These are phyloP conservation scores for Coemansia sp. DNA, from an alignment of 192 early-diverging fungal species.

Conservation along the genomic window DNA sequence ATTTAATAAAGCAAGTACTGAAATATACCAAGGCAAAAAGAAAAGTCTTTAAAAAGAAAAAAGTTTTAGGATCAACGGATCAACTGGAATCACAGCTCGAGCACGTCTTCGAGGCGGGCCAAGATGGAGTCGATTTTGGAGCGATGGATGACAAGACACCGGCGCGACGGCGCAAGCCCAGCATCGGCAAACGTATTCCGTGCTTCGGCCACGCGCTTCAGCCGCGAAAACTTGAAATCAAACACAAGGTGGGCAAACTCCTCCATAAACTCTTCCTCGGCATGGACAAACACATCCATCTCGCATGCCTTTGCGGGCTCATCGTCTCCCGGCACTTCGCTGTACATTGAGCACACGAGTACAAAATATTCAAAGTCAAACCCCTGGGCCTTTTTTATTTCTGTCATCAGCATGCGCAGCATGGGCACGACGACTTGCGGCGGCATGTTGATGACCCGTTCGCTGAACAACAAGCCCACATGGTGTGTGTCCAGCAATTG, in stretches of 20 bases:
- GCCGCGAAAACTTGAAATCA: constrained; percentile 80
- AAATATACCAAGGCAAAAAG: constrained; percentile 6
- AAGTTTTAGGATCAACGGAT: not conserved
- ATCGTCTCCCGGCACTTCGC: constrained; percentile 64
- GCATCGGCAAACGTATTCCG: constrained; percentile 80
- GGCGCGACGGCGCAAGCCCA: constrained; percentile 72
- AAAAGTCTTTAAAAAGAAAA: not conserved
- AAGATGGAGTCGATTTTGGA: constrained; percentile 37
- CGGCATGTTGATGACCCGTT: constrained; percentile 95
- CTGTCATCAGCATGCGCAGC: constrained; percentile 86
- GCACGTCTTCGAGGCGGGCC: constrained; percentile 19
- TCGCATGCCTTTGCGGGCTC: constrained; percentile 2
- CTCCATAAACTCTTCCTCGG: constrained; percentile 90
- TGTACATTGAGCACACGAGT: constrained; percentile 78
- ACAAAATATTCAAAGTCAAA: constrained; percentile 84
- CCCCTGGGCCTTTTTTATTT: constrained; percentile 71
- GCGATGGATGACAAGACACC: constrained; percentile 64
- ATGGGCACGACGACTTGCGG: constrained; percentile 88
- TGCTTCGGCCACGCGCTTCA: constrained; percentile 69
- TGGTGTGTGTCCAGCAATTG: constrained; percentile 39
- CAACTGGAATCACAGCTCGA: constrained; percentile 14
- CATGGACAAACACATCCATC: constrained; percentile 71
- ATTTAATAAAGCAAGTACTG: not conserved
- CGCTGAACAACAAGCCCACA: constrained; percentile 75
- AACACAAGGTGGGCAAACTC: constrained; percentile 70